Percentiles rank a stretch among this genome's conserved stretches.
Conservation (phyloP, 129 eudicot species). For the Tanacetum coccineum region DNA sequence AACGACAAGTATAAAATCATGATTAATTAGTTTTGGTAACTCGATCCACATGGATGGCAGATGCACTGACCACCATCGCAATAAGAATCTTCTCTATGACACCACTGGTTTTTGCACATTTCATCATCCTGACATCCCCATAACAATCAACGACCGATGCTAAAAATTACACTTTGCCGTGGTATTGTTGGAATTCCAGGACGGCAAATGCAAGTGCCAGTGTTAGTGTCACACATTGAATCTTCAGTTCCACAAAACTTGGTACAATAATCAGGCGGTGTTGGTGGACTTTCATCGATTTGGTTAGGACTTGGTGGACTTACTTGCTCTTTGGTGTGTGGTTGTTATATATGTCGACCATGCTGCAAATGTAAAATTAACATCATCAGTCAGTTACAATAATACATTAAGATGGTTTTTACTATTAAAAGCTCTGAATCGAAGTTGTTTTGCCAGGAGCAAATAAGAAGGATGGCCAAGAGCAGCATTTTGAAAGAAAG, state of each 20-base stretch:
- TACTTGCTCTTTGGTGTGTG: background rate
- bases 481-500: background rate
- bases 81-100: slow-evolving; percentile 12
- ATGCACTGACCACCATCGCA: slow-evolving; percentile 15
- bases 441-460: slow-evolving; percentile 1
- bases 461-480: slow-evolving; percentile 4
- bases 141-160: slow-evolving; percentile 5
- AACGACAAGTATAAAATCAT: too few species aligned
- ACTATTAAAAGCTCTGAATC: too few species aligned
- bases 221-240: slow-evolving; percentile 11
- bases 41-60: slow-evolving; percentile 1
- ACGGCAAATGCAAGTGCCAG: slow-evolving; percentile 10
- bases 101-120: slow-evolving; percentile 14
- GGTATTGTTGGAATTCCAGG: background rate
- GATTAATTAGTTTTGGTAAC: background rate
- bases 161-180: background rate
- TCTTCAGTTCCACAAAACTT: slow-evolving; percentile 18
- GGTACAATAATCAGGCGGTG: background rate
- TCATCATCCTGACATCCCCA: slow-evolving; percentile 11
- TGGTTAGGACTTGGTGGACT: background rate
- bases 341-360: background rate
- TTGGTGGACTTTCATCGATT: background rate
- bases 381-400: background rate
- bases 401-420: background rate
- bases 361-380: background rate